Conservation (phyloP, 139 green algal species). For the Ettlia oleoabundans region DNA sequence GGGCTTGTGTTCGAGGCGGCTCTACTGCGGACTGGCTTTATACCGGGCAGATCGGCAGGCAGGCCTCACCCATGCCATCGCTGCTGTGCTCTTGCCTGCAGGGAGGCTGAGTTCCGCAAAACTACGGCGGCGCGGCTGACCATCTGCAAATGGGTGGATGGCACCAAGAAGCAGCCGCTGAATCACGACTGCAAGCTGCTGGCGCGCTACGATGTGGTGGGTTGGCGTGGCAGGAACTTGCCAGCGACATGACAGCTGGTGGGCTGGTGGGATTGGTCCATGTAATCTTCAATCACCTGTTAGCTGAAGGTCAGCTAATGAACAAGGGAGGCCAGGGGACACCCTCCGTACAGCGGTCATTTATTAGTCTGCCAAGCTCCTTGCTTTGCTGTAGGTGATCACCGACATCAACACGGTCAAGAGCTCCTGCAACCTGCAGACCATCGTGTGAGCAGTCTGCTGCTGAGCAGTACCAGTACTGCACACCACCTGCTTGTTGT, state of each 20-base stretch:
- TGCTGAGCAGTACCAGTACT: too few species aligned
- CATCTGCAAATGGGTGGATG: not conserved
- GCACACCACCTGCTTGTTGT: not conserved
- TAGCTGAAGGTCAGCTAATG: too few species aligned
- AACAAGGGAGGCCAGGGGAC: too few species aligned
- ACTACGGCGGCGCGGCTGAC: not conserved
- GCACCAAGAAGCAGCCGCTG: constrained; percentile 1
- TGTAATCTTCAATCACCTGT: too few species aligned
- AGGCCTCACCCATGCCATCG: too few species aligned
- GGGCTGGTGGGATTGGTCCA: too few species aligned
- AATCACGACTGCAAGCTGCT: not conserved
- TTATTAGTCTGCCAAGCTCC: not conserved
- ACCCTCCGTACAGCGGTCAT: too few species aligned
- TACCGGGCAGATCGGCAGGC: too few species aligned
- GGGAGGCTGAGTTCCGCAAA: constrained; percentile 16
- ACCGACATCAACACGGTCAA: constrained; percentile 11
- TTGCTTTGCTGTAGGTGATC: not conserved
- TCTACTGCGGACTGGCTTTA: too few species aligned
- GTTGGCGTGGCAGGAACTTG: not conserved
- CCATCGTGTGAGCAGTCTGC: not conserved
- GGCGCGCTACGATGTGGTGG: constrained; percentile 8
- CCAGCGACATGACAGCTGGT: not conserved
- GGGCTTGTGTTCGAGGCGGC: too few species aligned
- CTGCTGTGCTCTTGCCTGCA: not conserved
- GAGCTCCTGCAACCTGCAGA: constrained; percentile 4